These are phyloP conservation scores for Pythium aristosporum DNA, from an alignment of 352 stramenopile genomes.

Conservation along the genomic window DNA sequence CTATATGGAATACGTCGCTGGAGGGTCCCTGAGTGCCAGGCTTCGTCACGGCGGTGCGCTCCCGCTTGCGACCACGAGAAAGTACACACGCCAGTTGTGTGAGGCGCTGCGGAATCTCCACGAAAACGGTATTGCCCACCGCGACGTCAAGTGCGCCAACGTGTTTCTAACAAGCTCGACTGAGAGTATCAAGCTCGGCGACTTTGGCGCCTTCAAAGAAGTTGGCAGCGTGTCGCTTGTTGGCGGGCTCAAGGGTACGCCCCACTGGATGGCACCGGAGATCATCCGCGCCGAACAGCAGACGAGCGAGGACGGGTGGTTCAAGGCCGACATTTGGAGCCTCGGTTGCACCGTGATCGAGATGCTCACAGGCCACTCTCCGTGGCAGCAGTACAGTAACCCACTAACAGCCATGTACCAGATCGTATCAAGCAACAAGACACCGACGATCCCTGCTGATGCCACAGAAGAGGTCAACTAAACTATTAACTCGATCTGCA, in stretches of 20 bases:
- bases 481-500: neutral
- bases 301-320: conserved; percentile 67
- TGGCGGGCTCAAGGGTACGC: conserved; percentile 84
- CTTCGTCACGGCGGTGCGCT: conserved; percentile 56
- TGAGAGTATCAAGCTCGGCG: conserved; percentile 60
- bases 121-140: conserved; percentile 84
- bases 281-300: conserved; percentile 70
- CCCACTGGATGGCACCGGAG: conserved; percentile 92
- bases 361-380: conserved; percentile 91
- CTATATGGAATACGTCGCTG: conserved; percentile 87
- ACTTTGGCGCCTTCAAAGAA: conserved; percentile 82
- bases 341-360: conserved; percentile 91
- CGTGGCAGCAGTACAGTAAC: conserved; percentile 88
- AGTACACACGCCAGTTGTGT: conserved; percentile 85
- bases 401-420: conserved; percentile 91
- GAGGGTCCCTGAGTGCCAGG: conserved; percentile 65
- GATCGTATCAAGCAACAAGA: conserved; percentile 76
- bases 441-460: conserved; percentile 55
- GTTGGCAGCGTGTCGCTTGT: conserved; percentile 66
- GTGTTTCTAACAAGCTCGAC: conserved; percentile 49
- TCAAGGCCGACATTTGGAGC: conserved; percentile 92
- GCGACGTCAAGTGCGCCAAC: conserved; percentile 88
- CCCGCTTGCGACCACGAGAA: conserved; percentile 37
- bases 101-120: conserved; percentile 87
- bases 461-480: conserved; percentile 48